Conservation (phyloP, 805 yeast genomes). For the Saccharomycopsis sp. region DNA sequence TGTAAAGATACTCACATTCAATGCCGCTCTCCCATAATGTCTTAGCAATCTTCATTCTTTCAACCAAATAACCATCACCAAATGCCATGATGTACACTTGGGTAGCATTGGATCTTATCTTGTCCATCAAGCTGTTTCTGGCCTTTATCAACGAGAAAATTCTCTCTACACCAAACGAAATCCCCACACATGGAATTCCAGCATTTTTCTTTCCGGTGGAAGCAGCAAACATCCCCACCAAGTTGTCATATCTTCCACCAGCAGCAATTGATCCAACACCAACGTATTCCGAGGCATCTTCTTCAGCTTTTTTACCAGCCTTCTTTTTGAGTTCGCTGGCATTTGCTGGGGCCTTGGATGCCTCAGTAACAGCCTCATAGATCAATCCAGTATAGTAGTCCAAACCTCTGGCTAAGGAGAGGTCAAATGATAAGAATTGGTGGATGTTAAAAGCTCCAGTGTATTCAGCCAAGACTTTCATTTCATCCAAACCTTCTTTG, state of each 20-base stretch:
- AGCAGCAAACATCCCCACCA: constrained; percentile 91
- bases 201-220: constrained; percentile 71
- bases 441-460: constrained; percentile 77
- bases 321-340: constrained; percentile 60
- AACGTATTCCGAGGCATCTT: constrained; percentile 92
- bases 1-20: constrained; percentile 86
- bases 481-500: constrained; percentile 72
- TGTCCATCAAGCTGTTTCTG: constrained; percentile 55
- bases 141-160: constrained; percentile 83
- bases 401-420: constrained; percentile 93
- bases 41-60: constrained; percentile 84
- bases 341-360: constrained; percentile 89
- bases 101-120: constrained; percentile 75
- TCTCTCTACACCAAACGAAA: constrained; percentile 96
- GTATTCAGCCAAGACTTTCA: constrained; percentile 67
- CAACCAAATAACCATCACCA: constrained; percentile 93
- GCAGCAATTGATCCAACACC: constrained; percentile 99
- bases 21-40: constrained; percentile 82
- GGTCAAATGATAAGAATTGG: constrained; percentile 69
- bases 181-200: constrained; percentile 94
- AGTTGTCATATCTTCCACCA: constrained; percentile 95
- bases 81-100: constrained; percentile 96
- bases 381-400: constrained; percentile 97
- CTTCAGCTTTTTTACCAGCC: constrained; percentile 48
- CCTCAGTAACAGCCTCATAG: constrained; percentile 92